Evolutionary conservation across 73 alveolate genomes (phyloP).

Genomic region (Paramecium biaurelia): DNA sequence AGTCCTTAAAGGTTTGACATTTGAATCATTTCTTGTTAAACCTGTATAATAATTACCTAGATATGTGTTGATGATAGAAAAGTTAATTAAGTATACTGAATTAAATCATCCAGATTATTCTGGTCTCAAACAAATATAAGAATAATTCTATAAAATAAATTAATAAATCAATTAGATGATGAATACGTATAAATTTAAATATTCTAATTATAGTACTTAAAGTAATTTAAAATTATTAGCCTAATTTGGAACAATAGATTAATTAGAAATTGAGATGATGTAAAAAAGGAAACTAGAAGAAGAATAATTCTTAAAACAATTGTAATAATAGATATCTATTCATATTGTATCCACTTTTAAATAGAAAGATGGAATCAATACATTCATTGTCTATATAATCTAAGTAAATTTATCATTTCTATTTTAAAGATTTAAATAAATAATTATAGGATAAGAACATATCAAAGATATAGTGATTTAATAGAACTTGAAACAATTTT

Average conservation of each 20-base stretch:
- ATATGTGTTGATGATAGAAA: background rate
- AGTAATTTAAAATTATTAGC: conserved; percentile 25
- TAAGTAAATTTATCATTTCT: background rate
- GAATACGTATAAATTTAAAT: background rate
- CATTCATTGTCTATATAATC: background rate
- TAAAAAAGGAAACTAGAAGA: conserved; percentile 22
- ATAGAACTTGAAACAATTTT: background rate
- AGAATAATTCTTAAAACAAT: background rate
- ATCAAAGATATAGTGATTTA: conserved; percentile 17
- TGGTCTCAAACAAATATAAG: background rate
- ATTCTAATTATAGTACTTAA: background rate
- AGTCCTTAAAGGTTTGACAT: background rate
- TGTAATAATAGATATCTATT: background rate
- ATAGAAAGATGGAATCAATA: background rate
- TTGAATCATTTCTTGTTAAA: conserved; percentile 47
- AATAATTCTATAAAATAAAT: background rate
- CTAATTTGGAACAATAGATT: conserved; percentile 21
- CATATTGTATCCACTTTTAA: background rate
- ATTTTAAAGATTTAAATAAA: background rate
- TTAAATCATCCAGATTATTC: conserved; percentile 14
- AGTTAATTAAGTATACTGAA: conserved; percentile 20
- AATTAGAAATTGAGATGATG: background rate
- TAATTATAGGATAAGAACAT: conserved; percentile 32
- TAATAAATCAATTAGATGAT: background rate
- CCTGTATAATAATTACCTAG: conserved; percentile 50